Conservation (phyloP, 345 rosid genomes). For the Stellera chamaejasme region DNA sequence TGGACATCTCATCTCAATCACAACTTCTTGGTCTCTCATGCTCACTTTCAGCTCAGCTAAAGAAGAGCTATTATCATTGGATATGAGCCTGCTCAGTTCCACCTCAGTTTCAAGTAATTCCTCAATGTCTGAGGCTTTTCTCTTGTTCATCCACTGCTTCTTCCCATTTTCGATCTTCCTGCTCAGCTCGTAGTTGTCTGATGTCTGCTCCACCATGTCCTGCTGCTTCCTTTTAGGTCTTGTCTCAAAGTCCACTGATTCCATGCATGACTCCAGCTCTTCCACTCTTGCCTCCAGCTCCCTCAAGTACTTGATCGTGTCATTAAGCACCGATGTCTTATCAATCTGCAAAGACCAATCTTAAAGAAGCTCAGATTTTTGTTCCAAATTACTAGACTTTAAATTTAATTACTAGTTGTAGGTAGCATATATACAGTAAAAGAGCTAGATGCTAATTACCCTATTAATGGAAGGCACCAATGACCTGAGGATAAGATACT, state of each 20-base stretch:
- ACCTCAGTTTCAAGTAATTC: conserved; percentile 20
- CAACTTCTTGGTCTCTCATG: conserved; percentile 37
- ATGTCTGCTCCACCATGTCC: conserved; percentile 46
- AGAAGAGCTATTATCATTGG: conserved; percentile 14
- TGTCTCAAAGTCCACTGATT: conserved; percentile 35
- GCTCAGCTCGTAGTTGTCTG: conserved; percentile 44
- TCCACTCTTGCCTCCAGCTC: conserved; percentile 64
- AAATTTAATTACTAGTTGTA: neutral
- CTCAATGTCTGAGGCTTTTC: conserved; percentile 39
- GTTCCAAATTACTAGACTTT: neutral
- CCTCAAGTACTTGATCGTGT: conserved; percentile 50
- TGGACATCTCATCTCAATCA: conserved; percentile 52
- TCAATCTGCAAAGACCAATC: conserved; percentile 32
- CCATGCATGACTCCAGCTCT: conserved; percentile 68
- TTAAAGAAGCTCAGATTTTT: neutral
- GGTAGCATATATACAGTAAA: too few relatives aligned
- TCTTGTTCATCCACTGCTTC: conserved; percentile 40
- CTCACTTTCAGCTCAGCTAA: conserved; percentile 28
- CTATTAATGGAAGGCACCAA: conserved; percentile 51
- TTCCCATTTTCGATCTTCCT: conserved; percentile 20
- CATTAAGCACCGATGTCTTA: conserved; percentile 47
- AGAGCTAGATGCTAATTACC: conserved; percentile 25
- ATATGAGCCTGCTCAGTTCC: conserved; percentile 17
- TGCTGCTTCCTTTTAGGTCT: conserved; percentile 28
- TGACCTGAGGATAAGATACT: conserved; percentile 44